Base-by-base conservation (phyloP, 1,139 yeast genomes). In the Geotrichum bryndzae region DNA sequence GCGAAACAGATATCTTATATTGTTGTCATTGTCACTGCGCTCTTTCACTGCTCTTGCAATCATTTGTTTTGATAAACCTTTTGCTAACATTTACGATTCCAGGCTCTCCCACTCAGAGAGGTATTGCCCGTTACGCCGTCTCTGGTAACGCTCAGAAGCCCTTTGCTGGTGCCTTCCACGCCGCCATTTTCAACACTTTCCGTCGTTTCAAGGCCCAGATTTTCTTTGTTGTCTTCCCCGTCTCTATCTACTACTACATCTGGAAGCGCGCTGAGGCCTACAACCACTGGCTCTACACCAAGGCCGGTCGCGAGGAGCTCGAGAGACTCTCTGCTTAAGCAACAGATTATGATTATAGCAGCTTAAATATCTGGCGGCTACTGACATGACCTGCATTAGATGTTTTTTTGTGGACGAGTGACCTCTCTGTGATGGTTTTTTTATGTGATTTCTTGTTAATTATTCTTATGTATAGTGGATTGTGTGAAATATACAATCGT, bases 111-210 rank as follows among this genome's bases (percentile, higher is more conserved):
- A 29, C 65, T 50, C 67, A 65, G 57, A 65, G 63, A 64, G 66
- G 66, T 13, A 63, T 63, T 60, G 73, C 69, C 60, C 70, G 75
- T 61, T 95, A 94, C 82, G 81, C 96, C 63, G 92, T 94, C 66
- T 88, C 99, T 66, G 96, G 97, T 66, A 89, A 82, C 71, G 97
- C 97, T 64, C 96, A 95, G 78, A 87, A 85, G 77, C 97, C 98
- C 64, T 82, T 94, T 75, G 87, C 88, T 77, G 97, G 96, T 68
- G 85, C 87, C 70, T 83, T 88, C 71, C 85, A 92, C 82, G 86
- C 84, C 77, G 90, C 97, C 63, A 78, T 92, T 69, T 92, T 89
- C 87, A 94, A 95, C 86, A 84, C 89, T 58, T 89, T 89, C 84
- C 91, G 99, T 84, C 89, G 99, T 84, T 86, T 88, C 71, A 89